These are phyloP conservation scores for Aureobasidium subglaciale DNA, from an alignment of 2,329 filamentous ascomycete genomes.

Conservation along the genomic window DNA sequence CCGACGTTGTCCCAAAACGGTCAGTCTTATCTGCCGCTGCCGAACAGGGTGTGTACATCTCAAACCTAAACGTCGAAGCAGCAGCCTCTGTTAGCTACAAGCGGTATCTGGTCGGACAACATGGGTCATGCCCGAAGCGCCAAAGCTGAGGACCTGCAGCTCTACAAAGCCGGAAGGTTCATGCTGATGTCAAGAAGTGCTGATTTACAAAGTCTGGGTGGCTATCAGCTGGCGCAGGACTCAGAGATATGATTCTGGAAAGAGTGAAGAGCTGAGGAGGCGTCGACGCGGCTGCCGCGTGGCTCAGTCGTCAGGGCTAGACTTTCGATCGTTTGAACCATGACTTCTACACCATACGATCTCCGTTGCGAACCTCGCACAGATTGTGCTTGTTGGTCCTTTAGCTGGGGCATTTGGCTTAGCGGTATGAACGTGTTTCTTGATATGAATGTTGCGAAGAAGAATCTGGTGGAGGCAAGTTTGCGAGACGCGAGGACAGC, in stretches of 20 bases:
- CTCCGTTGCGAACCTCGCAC: neutral
- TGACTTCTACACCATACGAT: neutral
- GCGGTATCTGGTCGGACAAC: no score
- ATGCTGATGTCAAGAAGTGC: no score
- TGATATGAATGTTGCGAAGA: neutral
- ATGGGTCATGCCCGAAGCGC: no score
- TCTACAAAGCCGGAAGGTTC: no score
- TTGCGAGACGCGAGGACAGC: neutral
- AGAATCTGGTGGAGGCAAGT: neutral
- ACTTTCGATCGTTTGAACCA: neutral
- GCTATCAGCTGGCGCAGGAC: neutral
- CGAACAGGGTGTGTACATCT: neutral
- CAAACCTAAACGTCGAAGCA: neutral
- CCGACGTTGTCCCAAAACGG: neutral
- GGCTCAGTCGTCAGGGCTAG: neutral
- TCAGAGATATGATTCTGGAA: neutral
- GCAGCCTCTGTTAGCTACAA: neutral
- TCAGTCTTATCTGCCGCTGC: neutral
- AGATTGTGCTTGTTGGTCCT: neutral
- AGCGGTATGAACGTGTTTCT: neutral
- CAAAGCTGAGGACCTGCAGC: neutral
- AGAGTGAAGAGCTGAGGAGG: neutral
- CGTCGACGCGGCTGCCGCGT: neutral
- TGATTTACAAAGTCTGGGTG: neutral
- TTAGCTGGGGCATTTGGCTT: neutral